These are phyloP conservation scores for Zygoascus biomembranicola DNA, from an alignment of 805 yeast genomes.

Conservation along the genomic window DNA sequence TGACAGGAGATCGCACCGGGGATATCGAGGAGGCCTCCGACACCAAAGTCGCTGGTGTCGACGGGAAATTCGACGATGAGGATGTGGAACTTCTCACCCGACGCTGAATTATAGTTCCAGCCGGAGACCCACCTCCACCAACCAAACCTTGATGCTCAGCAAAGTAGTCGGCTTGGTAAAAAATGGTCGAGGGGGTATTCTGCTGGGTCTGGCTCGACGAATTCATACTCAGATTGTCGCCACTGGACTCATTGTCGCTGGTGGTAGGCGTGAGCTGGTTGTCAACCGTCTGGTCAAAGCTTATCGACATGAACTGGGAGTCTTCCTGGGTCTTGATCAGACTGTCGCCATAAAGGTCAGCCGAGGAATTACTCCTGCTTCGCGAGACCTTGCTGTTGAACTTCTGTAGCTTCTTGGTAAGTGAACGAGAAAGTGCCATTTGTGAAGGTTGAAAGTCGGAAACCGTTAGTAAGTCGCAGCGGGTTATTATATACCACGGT, in stretches of 20 bases:
- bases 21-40: background rate
- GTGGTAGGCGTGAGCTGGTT: background rate
- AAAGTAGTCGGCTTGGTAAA: background rate
- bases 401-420: conserved; percentile 15
- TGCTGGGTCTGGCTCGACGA: background rate
- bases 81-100: background rate
- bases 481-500: background rate
- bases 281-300: background rate
- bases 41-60: background rate
- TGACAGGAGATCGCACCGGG: background rate
- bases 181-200: background rate
- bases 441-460: background rate
- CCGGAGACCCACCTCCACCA: background rate
- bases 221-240: background rate
- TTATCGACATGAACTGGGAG: background rate
- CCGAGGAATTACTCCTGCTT: background rate
- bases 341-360: background rate
- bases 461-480: background rate
- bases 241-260: background rate
- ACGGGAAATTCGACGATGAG: background rate
- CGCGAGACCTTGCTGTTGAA: conserved; percentile 1
- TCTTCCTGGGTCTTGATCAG: background rate
- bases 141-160: background rate
- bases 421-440: conserved; percentile 15
- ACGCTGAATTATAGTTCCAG: background rate